Conservation (phyloP, 2,329 filamentous ascomycete species). For the Nemania sp. region DNA sequence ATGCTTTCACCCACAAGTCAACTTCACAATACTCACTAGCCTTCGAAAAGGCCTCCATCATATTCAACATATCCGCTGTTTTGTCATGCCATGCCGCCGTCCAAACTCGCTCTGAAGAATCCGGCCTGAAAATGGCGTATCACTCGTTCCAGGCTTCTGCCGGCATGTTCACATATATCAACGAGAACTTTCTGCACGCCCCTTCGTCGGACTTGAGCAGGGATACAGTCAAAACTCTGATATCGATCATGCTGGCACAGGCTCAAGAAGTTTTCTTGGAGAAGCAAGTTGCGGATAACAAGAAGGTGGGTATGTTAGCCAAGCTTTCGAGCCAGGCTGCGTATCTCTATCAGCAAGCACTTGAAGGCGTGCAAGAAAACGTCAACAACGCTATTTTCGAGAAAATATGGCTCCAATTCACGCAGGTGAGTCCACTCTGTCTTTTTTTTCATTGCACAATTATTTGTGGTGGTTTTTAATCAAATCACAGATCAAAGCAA, state of each 20-base stretch:
- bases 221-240: conserved; percentile 93
- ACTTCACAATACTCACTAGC: conserved; percentile 95
- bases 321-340: conserved; percentile 92
- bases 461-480: conserved; percentile 24
- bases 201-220: conserved; percentile 94
- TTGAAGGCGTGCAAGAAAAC: conserved; percentile 90
- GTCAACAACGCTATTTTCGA: conserved; percentile 90
- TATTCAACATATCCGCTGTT: conserved; percentile 98
- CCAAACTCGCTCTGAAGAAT: conserved; percentile 89
- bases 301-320: conserved; percentile 88
- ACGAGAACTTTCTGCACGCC: conserved; percentile 97
- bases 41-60: conserved; percentile 98
- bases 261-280: conserved; percentile 97
- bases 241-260: conserved; percentile 90
- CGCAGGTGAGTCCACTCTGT: conserved; percentile 61
- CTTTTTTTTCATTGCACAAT: not conserved
- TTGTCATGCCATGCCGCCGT: conserved; percentile 93
- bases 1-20: conserved; percentile 98
- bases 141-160: conserved; percentile 98
- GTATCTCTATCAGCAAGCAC: conserved; percentile 83
- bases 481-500: conserved; percentile 67
- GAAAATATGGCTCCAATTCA: conserved; percentile 85
- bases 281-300: conserved; percentile 89
- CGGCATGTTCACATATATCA: conserved; percentile 99
- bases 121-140: conserved; percentile 92